Conservation (phyloP, 805 yeast genomes). For the Metschnikowia dekortorum region DNA sequence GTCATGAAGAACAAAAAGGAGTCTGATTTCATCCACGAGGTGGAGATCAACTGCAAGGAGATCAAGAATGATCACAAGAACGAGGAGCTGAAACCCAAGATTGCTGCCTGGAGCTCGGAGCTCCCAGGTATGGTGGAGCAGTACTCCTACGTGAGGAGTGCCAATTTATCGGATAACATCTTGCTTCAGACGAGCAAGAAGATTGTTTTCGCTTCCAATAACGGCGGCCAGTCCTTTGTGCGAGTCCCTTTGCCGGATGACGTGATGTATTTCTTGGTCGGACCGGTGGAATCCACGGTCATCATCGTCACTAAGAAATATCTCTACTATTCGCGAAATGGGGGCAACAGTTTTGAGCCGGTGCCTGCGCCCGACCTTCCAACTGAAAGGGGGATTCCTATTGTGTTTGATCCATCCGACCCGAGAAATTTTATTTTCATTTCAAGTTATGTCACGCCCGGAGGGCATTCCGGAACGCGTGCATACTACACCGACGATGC, state of each 20-base stretch:
- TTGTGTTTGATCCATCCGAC: constrained; percentile 61
- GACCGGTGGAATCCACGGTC: constrained; percentile 55
- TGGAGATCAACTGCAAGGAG: constrained; percentile 15
- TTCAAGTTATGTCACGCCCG: constrained; percentile 51
- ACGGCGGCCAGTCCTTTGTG: constrained; percentile 57
- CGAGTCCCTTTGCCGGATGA: constrained; percentile 36
- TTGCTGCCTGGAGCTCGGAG: constrained; percentile 35
- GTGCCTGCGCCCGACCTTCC: constrained; percentile 42
- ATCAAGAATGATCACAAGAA: constrained; percentile 8
- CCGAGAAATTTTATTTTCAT: constrained; percentile 61
- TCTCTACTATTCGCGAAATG: constrained; percentile 59
- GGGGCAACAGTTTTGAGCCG: constrained; percentile 55
- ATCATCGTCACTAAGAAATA: constrained; percentile 48
- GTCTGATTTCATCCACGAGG: constrained; percentile 11
- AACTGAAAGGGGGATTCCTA: constrained; percentile 29
- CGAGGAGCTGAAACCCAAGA: constrained; percentile 12
- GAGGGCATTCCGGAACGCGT: neutral
- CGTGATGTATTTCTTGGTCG: constrained; percentile 54
- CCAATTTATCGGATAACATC: constrained; percentile 33
- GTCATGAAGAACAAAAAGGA: constrained; percentile 21
- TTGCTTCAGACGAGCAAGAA: constrained; percentile 53
- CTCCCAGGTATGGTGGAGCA: constrained; percentile 52
- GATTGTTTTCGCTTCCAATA: constrained; percentile 60
- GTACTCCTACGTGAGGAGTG: constrained; percentile 48
- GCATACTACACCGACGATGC: constrained; percentile 64